Base-by-base conservation (phyloP, 2,329 filamentous ascomycete species). In the Colletotrichum sp. region DNA sequence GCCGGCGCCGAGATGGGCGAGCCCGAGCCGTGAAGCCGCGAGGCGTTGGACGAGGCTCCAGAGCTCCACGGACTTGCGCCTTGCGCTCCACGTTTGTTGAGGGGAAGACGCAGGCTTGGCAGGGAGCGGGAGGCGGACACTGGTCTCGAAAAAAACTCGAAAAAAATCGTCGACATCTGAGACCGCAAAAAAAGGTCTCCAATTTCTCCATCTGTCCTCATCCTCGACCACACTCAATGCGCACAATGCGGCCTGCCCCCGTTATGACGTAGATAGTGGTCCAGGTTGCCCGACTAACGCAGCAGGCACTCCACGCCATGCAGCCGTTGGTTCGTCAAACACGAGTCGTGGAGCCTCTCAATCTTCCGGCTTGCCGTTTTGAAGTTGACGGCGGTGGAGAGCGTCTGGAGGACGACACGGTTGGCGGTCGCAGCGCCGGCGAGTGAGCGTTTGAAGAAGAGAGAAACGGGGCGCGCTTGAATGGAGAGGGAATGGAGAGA, bases 361-460 rank as follows among this genome's bases (percentile, higher is more conserved):
- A 65, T 76, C 65, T 75, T 68, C 65, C 64, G 70, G 65, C 71
- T 64, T 74, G 74, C 74, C 74, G 74, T 76, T 65, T 76, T 76
- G 70, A 76, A 65, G 28, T 71, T 59, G 74, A 74, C 74, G 28
- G 13, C 34, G 24, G 74, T 73, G 74, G 74, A 43, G 61, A 21
- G n/a, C 61, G n/a, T 36, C 28, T 43, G 34, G n/a, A 66, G 70
- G 63, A 59, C 60, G 43, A 60, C 57, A 64, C 64, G 59, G 59
- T 57, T 71, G 59, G 66, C 71, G 57, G 67, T 74, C 71, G 26
- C 43, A 74, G 24, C 52, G 59, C 57, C 57, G 71, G 30, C 70
- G 70, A 76, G 70, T 74, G 34, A 74, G 74, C 48, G 64, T 69
- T 72, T 39, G 43, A 65, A 24, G 28, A 26, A 48, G 28, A 48